Evolutionary conservation across 441 rosid species (phyloP), one percentile per base, ranked within the genome.

Genomic region (Cnidoscolus chayamansa): DNA sequence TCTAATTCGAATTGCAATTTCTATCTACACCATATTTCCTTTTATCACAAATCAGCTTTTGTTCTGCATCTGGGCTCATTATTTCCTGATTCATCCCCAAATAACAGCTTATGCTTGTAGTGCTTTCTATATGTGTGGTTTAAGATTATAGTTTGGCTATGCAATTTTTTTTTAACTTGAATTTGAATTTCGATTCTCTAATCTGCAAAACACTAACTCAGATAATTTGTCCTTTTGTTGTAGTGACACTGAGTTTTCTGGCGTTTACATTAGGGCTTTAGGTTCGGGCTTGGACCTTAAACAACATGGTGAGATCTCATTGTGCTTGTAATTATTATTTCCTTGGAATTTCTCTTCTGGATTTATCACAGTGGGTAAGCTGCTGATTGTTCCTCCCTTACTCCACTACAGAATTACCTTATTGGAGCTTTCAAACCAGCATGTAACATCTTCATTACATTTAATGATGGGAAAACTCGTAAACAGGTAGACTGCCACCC

Each of bases 361-460:
- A 2, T 45, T 6, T 17, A 7, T 16, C 5, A 12, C 37, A 16
- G 63, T 45, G 54, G 53, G 6, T 11, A 73, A 45, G 19, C 32
- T 56, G 8, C 17, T 60, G 17, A 20, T 45, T 53, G 30, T 16
- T 57, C 1, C 8, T 73, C 20, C 63, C 11, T 58, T 58, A 10
- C 2, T 31, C 20, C 10, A 30, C 78, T 71, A n/a, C 81, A 94
- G 99, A 94, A 92, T 81, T 94, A 88, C 83, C 84, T 92, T 56
- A 84, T 92, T 67, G 98, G 97, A 85, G 98, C 99, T 80, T 95
- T 95, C 80, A 95, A 92, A 83, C 99, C 96, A 0, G 90, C 98
- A 0, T 91, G 97, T 79, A 91, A 82, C 71, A 79, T 92, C 74
- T 86, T 89, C 17, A 77, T 91, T 79, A 85, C 89, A 2, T 91